A percentile compares a stretch with the other conserved stretches of the same genome.
phyloP scores from a whole-genome alignment of 2,329 filamentous ascomycete genomes.

The Penicillium sp. region DNA sequence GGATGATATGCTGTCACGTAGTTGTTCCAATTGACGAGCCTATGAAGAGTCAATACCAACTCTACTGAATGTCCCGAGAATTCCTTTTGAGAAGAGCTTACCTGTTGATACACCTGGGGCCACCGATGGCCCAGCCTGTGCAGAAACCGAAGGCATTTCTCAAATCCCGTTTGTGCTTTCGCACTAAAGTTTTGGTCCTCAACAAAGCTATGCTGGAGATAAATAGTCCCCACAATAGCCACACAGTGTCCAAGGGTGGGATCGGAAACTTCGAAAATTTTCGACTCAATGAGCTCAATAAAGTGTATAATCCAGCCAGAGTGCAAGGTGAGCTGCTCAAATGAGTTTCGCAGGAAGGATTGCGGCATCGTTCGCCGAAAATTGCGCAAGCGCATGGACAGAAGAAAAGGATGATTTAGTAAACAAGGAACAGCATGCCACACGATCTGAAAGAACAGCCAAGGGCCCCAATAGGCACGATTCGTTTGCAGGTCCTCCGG shows the following conservation, averaged over 20 bases:
- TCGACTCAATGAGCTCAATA: slow-evolving; percentile 47
- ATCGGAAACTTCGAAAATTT: slow-evolving; percentile 49
- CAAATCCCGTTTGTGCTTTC: slow-evolving; percentile 44
- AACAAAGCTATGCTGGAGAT: slow-evolving; percentile 55
- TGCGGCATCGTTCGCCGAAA: slow-evolving; percentile 55
- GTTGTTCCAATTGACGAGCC: slow-evolving; percentile 32
- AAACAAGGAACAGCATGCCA: slow-evolving; percentile 54
- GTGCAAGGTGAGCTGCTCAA: slow-evolving; percentile 52
- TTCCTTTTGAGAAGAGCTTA: neutral
- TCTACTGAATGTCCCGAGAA: no score
- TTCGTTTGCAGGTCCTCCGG: slow-evolving; percentile 43
- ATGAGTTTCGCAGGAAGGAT: slow-evolving; percentile 55
- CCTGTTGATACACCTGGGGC: slow-evolving; percentile 39
- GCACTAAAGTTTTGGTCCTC: slow-evolving; percentile 36
- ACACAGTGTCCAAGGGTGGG: slow-evolving; percentile 52
- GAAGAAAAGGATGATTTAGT: slow-evolving; percentile 54
- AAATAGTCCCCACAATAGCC: slow-evolving; percentile 54
- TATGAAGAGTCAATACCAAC: slow-evolving; percentile 9
- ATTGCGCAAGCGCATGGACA: slow-evolving; percentile 52
- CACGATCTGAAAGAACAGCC: slow-evolving; percentile 53
- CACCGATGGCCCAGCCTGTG: slow-evolving; percentile 38
- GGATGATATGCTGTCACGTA: slow-evolving; percentile 40
- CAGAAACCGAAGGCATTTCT: slow-evolving; percentile 47
- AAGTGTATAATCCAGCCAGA: slow-evolving; percentile 55
- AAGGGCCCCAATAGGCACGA: slow-evolving; percentile 55